These are phyloP conservation scores for Casaregolazyma suthepensis DNA, from an alignment of 1,139 yeast species.

Conservation along the genomic window DNA sequence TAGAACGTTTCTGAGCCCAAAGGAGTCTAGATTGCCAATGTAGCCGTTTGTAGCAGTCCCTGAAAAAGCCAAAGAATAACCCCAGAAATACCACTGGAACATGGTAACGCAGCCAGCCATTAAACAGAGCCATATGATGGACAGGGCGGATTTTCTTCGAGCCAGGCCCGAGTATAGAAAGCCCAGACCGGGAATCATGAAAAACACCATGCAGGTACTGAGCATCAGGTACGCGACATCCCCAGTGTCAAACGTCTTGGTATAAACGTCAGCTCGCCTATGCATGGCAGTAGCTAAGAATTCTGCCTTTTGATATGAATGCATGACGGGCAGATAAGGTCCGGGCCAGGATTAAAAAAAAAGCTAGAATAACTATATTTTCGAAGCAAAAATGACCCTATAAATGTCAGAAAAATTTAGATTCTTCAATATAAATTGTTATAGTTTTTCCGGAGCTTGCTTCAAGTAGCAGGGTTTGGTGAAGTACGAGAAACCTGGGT, in stretches of 20 bases:
- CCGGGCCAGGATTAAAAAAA: background rate
- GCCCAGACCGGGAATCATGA: conserved; percentile 95
- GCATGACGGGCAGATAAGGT: conserved; percentile 11
- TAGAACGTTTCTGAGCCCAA: conserved; percentile 71
- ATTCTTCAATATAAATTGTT: background rate
- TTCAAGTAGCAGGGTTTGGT: background rate
- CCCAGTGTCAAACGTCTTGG: conserved; percentile 41
- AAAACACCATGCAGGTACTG: conserved; percentile 70
- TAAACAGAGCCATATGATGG: conserved; percentile 77
- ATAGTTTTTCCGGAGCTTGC: background rate
- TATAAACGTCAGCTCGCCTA: background rate
- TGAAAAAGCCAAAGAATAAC: conserved; percentile 85
- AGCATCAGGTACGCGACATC: conserved; percentile 45
- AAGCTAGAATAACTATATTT: background rate
- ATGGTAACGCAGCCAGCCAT: conserved; percentile 74
- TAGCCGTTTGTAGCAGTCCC: conserved; percentile 67
- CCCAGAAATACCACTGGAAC: conserved; percentile 98
- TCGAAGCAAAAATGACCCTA: background rate
- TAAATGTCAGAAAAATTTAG: background rate
- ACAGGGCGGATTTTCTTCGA: conserved; percentile 82
- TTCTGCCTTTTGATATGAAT: conserved; percentile 19
- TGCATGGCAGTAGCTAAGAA: conserved; percentile 8
- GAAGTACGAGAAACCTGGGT: background rate
- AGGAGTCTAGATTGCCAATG: conserved; percentile 77
- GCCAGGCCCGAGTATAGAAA: conserved; percentile 90